Conservation (phyloP, 768 basidiomycete species). For the Cubamyces sp. region DNA sequence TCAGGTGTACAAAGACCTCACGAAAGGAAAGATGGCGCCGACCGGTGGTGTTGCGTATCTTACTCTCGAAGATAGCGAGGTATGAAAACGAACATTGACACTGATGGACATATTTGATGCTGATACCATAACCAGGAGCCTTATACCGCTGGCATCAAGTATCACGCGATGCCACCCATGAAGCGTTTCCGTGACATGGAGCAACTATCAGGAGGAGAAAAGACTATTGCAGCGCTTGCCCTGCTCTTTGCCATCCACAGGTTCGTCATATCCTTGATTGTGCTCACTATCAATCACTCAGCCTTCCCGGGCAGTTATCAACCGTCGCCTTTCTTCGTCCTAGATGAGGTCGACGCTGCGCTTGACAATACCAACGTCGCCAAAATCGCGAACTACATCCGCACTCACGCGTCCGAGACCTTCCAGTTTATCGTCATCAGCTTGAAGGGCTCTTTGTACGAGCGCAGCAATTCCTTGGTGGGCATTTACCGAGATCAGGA, state of each 20-base stretch:
- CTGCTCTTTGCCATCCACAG: slow-evolving; percentile 96
- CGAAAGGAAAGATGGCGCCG: slow-evolving; percentile 91
- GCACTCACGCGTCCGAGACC: slow-evolving; percentile 74
- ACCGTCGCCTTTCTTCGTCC: slow-evolving; percentile 95
- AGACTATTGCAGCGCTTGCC: slow-evolving; percentile 97
- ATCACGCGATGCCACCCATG: slow-evolving; percentile 99
- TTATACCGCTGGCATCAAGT: slow-evolving; percentile 89
- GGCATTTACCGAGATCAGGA: slow-evolving; percentile 96
- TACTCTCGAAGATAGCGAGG: slow-evolving; percentile 94
- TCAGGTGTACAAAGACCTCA: slow-evolving; percentile 95
- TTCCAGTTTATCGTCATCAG: slow-evolving; percentile 99
- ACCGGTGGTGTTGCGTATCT: slow-evolving; percentile 98
- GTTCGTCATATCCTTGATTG: slow-evolving; percentile 40
- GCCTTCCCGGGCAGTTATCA: slow-evolving; percentile 65
- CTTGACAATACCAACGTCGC: slow-evolving; percentile 99
- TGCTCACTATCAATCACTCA: neutral
- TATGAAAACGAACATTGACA: slow-evolving; percentile 39
- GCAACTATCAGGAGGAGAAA: slow-evolving; percentile 96
- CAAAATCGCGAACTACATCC: slow-evolving; percentile 92
- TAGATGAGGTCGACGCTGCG: slow-evolving; percentile 98
- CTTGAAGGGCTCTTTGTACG: slow-evolving; percentile 91
- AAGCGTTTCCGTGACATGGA: slow-evolving; percentile 99
- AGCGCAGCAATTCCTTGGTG: slow-evolving; percentile 86
- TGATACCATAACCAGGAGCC: slow-evolving; percentile 59
- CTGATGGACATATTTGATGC: slow-evolving; percentile 4